phyloP scores from a whole-genome alignment of 257 asterid species.

The Nicotiana tomentosiformis region DNA sequence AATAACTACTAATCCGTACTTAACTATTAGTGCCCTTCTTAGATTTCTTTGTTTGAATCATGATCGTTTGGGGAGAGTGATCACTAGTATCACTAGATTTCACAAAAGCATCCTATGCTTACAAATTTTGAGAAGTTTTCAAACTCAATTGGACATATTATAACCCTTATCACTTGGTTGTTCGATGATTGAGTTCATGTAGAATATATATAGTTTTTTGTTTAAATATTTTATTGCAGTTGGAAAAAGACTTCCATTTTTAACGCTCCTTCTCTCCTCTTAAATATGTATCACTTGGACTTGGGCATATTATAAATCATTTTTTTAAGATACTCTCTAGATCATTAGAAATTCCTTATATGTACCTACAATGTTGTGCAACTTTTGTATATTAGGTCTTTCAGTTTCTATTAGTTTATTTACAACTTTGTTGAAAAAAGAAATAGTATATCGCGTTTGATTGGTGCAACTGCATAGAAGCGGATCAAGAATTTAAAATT shows the following conservation, averaged over 20 bases:
- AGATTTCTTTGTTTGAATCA: background rate
- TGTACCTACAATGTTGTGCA: too few species aligned
- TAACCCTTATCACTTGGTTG: background rate
- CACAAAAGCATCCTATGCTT: background rate
- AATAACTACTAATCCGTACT: too few species aligned
- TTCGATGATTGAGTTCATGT: background rate
- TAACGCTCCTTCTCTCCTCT: background rate
- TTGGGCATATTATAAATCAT: background rate
- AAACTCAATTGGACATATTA: background rate
- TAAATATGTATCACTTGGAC: background rate
- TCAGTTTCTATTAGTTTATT: too few species aligned
- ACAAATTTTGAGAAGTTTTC: background rate
- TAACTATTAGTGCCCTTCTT: background rate
- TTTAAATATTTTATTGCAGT: background rate
- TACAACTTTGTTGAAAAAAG: too few species aligned
- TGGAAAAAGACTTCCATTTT: background rate
- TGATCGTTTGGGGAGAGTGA: background rate
- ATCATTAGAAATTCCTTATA: background rate
- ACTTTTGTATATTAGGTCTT: too few species aligned
- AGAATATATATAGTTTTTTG: background rate
- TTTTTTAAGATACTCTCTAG: too few species aligned
- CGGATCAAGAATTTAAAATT: too few species aligned
- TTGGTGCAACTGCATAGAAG: too few species aligned
- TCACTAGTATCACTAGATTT: background rate
- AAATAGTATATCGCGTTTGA: too few species aligned